phyloP scores from a whole-genome alignment of 2,329 filamentous ascomycete species.

The Diaporthe sp. region DNA sequence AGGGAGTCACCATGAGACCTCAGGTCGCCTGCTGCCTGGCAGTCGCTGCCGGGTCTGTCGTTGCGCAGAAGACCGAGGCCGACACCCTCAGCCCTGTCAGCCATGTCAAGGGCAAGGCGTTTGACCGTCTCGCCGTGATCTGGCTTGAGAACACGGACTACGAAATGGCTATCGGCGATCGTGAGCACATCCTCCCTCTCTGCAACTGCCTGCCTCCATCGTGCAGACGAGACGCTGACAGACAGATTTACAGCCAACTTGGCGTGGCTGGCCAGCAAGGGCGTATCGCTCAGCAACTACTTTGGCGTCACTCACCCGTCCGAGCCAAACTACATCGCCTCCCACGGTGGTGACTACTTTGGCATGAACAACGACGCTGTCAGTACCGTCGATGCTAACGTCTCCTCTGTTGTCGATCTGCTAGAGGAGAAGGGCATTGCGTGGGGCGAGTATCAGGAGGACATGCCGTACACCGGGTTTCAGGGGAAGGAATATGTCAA shows the following conservation, averaged over 20 bases:
- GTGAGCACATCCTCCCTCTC: conserved; percentile 51
- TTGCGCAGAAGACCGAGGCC: conserved; percentile 59
- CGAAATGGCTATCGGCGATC: conserved; percentile 70
- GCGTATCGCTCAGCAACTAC: conserved; percentile 70
- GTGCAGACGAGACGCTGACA: conserved; percentile 30
- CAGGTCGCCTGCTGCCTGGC: conserved; percentile 31
- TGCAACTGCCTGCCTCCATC: conserved; percentile 22
- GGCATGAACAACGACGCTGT: conserved; percentile 78
- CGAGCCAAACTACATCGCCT: conserved; percentile 80
- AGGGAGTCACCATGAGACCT: conserved; percentile 29
- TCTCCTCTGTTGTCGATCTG: conserved; percentile 76
- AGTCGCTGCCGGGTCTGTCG: conserved; percentile 22
- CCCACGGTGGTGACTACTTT: conserved; percentile 77
- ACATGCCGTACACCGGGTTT: conserved; percentile 80
- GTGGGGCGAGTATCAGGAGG: conserved; percentile 82
- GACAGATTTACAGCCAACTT: conserved; percentile 55
- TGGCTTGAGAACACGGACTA: conserved; percentile 85
- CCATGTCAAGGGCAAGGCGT: conserved; percentile 75
- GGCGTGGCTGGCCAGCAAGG: conserved; percentile 66
- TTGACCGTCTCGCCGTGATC: conserved; percentile 77
- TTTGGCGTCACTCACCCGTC: conserved; percentile 77
- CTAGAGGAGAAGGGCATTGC: conserved; percentile 72
- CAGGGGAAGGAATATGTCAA: conserved; percentile 73
- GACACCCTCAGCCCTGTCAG: conserved; percentile 69
- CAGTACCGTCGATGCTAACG: conserved; percentile 65